Evolutionary conservation across 768 basidiomycete genomes (phyloP).

Genomic region (Collybiopsis confluens): DNA sequence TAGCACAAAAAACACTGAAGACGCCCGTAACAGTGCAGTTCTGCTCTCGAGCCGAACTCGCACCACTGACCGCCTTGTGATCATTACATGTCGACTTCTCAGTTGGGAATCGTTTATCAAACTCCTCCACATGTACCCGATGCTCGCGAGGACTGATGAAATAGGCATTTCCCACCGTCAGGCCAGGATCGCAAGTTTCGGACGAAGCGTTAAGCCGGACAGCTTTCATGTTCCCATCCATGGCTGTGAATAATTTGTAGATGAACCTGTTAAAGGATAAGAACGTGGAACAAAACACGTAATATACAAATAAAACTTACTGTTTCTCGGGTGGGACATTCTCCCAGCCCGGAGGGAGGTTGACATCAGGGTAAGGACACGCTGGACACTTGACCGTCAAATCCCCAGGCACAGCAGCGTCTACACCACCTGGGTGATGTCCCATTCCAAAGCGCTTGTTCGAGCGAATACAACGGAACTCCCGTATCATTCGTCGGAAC

Average conservation of each 20-base stretch:
- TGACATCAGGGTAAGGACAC: background rate
- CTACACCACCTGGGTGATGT: background rate
- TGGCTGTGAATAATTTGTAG: background rate
- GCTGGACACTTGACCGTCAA: background rate
- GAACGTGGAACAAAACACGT: background rate
- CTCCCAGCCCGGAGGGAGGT: background rate
- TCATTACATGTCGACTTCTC: background rate
- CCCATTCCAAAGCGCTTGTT: background rate
- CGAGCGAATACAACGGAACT: background rate
- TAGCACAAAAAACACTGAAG: too few relatives aligned
- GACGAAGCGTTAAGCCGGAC: background rate
- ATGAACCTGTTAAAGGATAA: background rate
- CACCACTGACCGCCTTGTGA: background rate
- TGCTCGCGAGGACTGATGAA: background rate
- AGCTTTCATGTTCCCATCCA: background rate
- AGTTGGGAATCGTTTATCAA: background rate
- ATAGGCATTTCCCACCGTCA: background rate
- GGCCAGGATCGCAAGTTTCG: background rate
- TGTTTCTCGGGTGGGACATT: background rate
- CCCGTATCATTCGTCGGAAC: background rate
- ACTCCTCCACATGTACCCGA: background rate
- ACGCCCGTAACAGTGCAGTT: too few relatives aligned
- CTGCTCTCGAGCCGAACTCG: too few relatives aligned
- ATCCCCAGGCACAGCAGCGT: background rate
- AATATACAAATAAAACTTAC: background rate